Evolutionary conservation across 1,284 basidiomycete genomes (phyloP).

Genomic region (Caloboletus inedulis): DNA sequence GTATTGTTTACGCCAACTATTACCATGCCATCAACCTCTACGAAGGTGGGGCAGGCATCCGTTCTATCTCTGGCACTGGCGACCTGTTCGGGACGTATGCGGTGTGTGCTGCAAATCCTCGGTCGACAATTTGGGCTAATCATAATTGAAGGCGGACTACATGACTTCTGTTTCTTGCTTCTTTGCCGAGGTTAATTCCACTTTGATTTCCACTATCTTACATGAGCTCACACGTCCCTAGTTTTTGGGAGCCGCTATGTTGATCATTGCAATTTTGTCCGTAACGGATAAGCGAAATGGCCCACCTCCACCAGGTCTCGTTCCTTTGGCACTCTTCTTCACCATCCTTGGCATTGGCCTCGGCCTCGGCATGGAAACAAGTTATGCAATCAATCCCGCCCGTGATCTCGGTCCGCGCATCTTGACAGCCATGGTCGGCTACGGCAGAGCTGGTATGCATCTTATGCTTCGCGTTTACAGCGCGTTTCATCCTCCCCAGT

Average conservation of each 20-base stretch:
- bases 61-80: slow-evolving; percentile 66
- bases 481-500: slow-evolving; percentile 29
- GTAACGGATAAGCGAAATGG: slow-evolving; percentile 47
- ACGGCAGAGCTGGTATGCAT: slow-evolving; percentile 44
- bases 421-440: slow-evolving; percentile 58
- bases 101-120: slow-evolving; percentile 38
- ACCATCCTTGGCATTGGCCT: slow-evolving; percentile 52
- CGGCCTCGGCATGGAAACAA: slow-evolving; percentile 58
- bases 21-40: slow-evolving; percentile 69
- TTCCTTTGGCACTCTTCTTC: slow-evolving; percentile 55
- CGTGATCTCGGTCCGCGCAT: slow-evolving; percentile 63
- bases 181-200: slow-evolving; percentile 49
- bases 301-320: slow-evolving; percentile 46
- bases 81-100: slow-evolving; percentile 70
- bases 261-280: slow-evolving; percentile 47
- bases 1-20: slow-evolving; percentile 73
- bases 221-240: slow-evolving; percentile 18
- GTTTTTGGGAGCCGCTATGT: slow-evolving; percentile 58
- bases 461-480: neutral
- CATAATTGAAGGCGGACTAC: slow-evolving; percentile 46
- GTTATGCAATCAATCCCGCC: slow-evolving; percentile 62
- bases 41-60: slow-evolving; percentile 58
- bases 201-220: slow-evolving; percentile 9
- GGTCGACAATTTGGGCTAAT: slow-evolving; percentile 13
- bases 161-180: slow-evolving; percentile 58